Evolutionary conservation across 1,284 basidiomycete species (phyloP), one percentile per base, ranked within the genome.

Genomic region (Athelia psychrophila): DNA sequence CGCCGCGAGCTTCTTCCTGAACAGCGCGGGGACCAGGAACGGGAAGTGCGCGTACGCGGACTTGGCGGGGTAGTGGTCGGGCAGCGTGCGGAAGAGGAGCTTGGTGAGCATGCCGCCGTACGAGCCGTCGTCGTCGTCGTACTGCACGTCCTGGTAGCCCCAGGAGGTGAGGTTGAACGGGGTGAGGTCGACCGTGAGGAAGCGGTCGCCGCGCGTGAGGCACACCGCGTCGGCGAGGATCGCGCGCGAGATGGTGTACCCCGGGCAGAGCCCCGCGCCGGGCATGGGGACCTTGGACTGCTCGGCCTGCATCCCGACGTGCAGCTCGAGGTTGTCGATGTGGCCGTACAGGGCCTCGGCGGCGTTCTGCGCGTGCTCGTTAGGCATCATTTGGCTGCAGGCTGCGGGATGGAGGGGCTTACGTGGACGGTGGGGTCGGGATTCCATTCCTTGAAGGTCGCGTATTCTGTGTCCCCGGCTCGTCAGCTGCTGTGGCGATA

Each of bases 191-290:
- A 78, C 74, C 0, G 91, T 93, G 59, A 91, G 70, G 70, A 88
- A 93, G n/a, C 86, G 78, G 62, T 93, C 90, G 9, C 91, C 88
- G 33, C 83, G 72, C 40, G 75, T 79, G 44, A 93, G 75, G 48
- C 79, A 81, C 33, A 93, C 85, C 5, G 93, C 93, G 63, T 95
- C 92, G 13, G 86, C 78, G 16, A 95, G 74, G 58, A 95, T 95
- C 19, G 89, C 87, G 32, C 93, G 78, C 6, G 89, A 91, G 60
- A 93, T 89, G 8, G 92, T 93, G 72, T 86, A 93, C 20, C 91
- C 91, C n/a, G 91, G 89, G 65, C 89, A 91, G 3, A 92, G 65
- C 12, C 93, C 93, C 8, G 88, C 86, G n/a, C 90, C 90, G 8
- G 83, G 79, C 40, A 81, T 79, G 18, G 83, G 79, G 13, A 69